phyloP scores from a whole-genome alignment of 768 basidiomycete species.

The Paxillus rubicundulus region DNA sequence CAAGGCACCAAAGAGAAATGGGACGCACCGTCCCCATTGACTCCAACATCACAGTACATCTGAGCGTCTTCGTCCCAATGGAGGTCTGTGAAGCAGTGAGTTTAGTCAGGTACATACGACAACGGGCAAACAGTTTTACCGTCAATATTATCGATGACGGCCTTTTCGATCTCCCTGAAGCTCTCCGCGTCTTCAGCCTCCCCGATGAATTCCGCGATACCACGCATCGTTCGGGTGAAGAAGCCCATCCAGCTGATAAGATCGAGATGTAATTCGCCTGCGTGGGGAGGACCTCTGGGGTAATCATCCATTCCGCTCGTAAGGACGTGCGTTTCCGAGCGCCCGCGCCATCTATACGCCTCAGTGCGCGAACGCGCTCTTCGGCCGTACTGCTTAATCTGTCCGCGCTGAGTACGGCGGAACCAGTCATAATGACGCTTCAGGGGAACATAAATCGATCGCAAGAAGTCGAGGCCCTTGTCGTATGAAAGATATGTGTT shows the following conservation, averaged over 20 bases:
- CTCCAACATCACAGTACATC: conserved; percentile 91
- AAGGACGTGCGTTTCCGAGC: conserved; percentile 81
- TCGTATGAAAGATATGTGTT: conserved; percentile 55
- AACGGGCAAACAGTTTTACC: conserved; percentile 42
- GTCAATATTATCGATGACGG: conserved; percentile 81
- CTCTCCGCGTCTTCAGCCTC: conserved; percentile 81
- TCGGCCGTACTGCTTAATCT: conserved; percentile 87
- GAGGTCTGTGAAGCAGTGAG: conserved; percentile 52
- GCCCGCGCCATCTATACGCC: conserved; percentile 92
- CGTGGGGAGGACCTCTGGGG: conserved; percentile 84
- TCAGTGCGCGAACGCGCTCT: conserved; percentile 84
- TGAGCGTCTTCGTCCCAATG: conserved; percentile 88
- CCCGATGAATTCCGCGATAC: conserved; percentile 83
- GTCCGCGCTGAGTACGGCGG: conserved; percentile 88
- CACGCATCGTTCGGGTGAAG: conserved; percentile 91
- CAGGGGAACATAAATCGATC: conserved; percentile 77
- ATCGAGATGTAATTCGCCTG: conserved; percentile 91
- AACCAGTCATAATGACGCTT: conserved; percentile 97
- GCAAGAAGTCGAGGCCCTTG: conserved; percentile 65
- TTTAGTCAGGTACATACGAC: not conserved
- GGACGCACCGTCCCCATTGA: conserved; percentile 75
- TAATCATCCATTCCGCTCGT: conserved; percentile 98
- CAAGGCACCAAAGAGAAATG: not conserved
- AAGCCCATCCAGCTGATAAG: conserved; percentile 96
- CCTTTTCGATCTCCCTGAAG: conserved; percentile 74